Evolutionary conservation across 768 basidiomycete species (phyloP), one percentile per base, ranked within the genome.

Genomic region (Porpolomopsis calyptriformis): DNA sequence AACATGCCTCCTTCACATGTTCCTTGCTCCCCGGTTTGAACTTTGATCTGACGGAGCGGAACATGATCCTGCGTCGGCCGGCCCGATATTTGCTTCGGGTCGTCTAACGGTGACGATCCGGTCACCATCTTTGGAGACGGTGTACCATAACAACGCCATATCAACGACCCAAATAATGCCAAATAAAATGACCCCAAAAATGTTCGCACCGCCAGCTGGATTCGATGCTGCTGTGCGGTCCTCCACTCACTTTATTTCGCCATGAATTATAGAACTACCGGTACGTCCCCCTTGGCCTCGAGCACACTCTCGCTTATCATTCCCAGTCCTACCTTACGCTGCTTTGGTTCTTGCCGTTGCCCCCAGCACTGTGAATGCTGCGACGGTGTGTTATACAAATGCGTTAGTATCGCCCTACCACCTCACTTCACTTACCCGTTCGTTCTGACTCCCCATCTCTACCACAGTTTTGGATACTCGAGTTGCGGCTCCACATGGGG

Each of bases 161-260:
- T 39, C 37, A 37, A 19, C 6, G 16, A 12, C 36, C 12, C 7
- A 5, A 39, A 39, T 19, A 39, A 11, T 10, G 20, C 37, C 37
- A 39, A 39, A 18, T 19, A 39, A 39, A 18, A 10, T 4, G n/a
- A 10, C 4, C n/a, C 37, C 29, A 7, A 39, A 39, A 39, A 39
- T 19, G 16, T 3, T 5, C 11, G 37, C 12, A 37, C 11, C n/a
- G 20, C 37, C 20, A 19, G 16, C 37, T 39, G n/a, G n/a, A 10
- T 27, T 33, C 8, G 29, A 27, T 33, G 19, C 42, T 43, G 42
- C 42, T 43, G 42, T 20, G 42, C 42, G 42, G 42, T 31, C 42
- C 27, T 25, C 40, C 40, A 41, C 18, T 27, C 18, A 11, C 18
- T 7, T 20, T 24, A 16, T 18, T 39, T 22, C 37, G 4, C 37